These are phyloP conservation scores for Arthrobotrys conoides DNA, from an alignment of 2,329 filamentous ascomycete genomes.

Conservation along the genomic window DNA sequence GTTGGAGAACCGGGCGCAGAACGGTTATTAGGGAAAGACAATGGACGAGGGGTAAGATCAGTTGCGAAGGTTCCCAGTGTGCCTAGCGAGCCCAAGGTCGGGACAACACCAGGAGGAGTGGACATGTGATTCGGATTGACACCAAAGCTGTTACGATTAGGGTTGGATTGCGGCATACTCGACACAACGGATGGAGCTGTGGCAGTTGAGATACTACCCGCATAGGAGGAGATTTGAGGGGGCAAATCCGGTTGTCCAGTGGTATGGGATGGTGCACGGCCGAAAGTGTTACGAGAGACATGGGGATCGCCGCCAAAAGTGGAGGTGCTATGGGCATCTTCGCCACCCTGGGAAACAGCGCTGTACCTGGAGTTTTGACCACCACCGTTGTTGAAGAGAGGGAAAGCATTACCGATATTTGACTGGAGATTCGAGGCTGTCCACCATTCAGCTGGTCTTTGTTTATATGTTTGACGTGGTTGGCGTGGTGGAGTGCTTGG, in stretches of 20 bases:
- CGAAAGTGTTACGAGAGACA: conserved; percentile 53
- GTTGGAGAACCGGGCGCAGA: conserved; percentile 42
- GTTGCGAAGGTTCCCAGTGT: conserved; percentile 52
- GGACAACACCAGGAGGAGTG: conserved; percentile 29
- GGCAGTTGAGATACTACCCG: conserved; percentile 46
- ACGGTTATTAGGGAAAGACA: conserved; percentile 55
- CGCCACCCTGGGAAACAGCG: conserved; percentile 41
- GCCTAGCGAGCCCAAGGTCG: not conserved
- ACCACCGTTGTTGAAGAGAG: conserved; percentile 23
- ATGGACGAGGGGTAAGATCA: conserved; percentile 44
- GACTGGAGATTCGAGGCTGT: conserved; percentile 27
- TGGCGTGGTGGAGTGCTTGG: conserved; percentile 32
- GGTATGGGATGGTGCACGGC: conserved; percentile 35
- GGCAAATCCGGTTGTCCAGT: conserved; percentile 42
- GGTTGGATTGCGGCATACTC: conserved; percentile 15
- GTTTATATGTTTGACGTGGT: conserved; percentile 51
- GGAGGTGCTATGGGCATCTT: conserved; percentile 10
- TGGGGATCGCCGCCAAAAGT: conserved; percentile 41
- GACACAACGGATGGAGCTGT: conserved; percentile 33
- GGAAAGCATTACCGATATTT: conserved; percentile 17
- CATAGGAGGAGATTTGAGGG: conserved; percentile 46
- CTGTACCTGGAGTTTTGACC: conserved; percentile 41
- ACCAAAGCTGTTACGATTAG: conserved; percentile 28
- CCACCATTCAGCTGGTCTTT: conserved; percentile 54
- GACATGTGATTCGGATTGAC: conserved; percentile 27